These are phyloP conservation scores for Pseudoscleropodium purum DNA, from an alignment of 225 moss, liverwort and hornwort species.

Conservation along the genomic window DNA sequence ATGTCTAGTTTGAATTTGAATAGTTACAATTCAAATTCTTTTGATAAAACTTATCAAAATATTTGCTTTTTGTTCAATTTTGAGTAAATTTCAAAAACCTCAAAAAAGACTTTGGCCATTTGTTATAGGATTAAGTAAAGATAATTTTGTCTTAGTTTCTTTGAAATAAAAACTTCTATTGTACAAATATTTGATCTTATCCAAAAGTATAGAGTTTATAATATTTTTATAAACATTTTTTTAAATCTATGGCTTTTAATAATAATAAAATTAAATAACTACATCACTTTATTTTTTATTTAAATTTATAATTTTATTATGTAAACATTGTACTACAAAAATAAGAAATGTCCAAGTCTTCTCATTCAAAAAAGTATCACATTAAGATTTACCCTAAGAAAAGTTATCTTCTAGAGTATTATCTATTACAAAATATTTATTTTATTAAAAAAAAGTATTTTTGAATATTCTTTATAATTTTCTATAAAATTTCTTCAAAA, in stretches of 20 bases:
- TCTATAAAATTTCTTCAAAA: not conserved
- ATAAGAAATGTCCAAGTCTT: not conserved
- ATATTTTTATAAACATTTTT: not conserved
- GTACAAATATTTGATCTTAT: not conserved
- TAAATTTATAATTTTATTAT: too few species aligned
- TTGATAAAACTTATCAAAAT: too few species aligned
- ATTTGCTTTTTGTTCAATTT: too few species aligned
- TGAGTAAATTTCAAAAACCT: too few species aligned
- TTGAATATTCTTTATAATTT: not conserved
- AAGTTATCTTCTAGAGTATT: rapidly evolving
- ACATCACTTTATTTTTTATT: rapidly evolving
- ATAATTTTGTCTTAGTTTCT: not conserved
- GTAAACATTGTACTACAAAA: rapidly evolving
- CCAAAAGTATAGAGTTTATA: not conserved
- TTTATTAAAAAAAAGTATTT: not conserved
- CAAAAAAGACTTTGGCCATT: too few species aligned
- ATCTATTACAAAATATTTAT: rapidly evolving
- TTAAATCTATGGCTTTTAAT: not conserved
- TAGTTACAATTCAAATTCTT: too few species aligned
- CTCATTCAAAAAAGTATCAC: not conserved
- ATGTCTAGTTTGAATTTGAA: too few species aligned
- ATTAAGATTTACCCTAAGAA: not conserved
- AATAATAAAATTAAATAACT: not conserved
- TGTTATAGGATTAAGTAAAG: too few species aligned
- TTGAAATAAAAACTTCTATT: not conserved